Percentiles rank a stretch among this genome's conserved stretches.
These are phyloP conservation scores for Fusarium compactum DNA, from an alignment of 2,329 filamentous ascomycete species.

Conservation along the genomic window DNA sequence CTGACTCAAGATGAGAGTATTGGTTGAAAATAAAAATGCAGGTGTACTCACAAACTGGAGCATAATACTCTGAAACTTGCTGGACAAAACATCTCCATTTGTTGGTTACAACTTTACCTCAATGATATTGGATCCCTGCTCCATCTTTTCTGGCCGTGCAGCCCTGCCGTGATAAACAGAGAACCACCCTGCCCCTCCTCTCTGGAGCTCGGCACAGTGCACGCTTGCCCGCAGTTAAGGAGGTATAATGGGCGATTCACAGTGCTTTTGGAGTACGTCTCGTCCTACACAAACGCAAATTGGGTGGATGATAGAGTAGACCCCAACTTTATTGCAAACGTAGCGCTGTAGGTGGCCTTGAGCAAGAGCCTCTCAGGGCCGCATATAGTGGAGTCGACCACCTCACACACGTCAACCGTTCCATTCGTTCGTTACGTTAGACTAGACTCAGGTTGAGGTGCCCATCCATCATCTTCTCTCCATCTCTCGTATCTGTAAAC, in stretches of 20 bases:
- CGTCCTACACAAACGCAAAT: conserved; percentile 6
- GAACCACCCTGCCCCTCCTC: conserved; percentile 14
- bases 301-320: background rate
- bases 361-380: conserved; percentile 25
- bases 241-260: conserved; percentile 28
- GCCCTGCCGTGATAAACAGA: background rate
- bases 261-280: conserved; percentile 6
- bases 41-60: background rate
- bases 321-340: conserved; percentile 32
- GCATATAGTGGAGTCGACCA: conserved; percentile 37
- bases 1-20: background rate
- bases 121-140: background rate
- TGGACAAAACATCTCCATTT: background rate
- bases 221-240: conserved; percentile 29
- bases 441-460: conserved; percentile 19
- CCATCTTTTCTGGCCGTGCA: conserved; percentile 1
- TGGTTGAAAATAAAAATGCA: background rate
- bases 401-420: conserved; percentile 42
- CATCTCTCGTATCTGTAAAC: conserved; percentile 34
- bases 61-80: background rate
- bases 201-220: conserved; percentile 28
- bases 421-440: conserved; percentile 9
- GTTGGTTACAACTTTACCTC: conserved; percentile 2
- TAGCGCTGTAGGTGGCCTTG: conserved; percentile 18
- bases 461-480: conserved; percentile 32